Percentiles rank a stretch among this genome's conserved stretches.
Conservation (phyloP, 495 filamentous ascomycete species). For the Tuber microsphaerosporum region DNA sequence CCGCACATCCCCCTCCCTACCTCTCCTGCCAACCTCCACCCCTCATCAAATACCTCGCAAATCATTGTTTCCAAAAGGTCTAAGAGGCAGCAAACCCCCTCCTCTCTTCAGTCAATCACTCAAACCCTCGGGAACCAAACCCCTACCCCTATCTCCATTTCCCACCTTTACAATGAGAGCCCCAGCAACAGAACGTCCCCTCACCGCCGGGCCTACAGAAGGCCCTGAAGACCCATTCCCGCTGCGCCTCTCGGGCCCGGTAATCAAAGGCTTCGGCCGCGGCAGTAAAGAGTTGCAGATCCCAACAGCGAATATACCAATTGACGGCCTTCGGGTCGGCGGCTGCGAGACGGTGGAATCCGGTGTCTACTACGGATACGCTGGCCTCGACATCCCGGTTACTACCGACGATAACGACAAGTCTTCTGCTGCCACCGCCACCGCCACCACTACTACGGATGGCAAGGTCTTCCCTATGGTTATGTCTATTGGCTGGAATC, state of each 20-base stretch:
- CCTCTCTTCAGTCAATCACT: neutral
- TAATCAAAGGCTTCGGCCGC: slow-evolving; percentile 88
- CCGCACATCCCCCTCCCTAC: slow-evolving; percentile 7
- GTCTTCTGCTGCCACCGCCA: neutral
- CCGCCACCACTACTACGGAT: neutral
- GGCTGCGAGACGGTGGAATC: slow-evolving; percentile 63
- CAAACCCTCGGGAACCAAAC: neutral
- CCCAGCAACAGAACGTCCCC: slow-evolving; percentile 47
- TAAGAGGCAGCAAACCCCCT: neutral
- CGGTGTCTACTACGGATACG: slow-evolving; percentile 90
- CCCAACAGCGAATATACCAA: slow-evolving; percentile 92
- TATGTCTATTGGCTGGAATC: slow-evolving; percentile 92
- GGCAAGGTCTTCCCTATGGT: slow-evolving; percentile 72
- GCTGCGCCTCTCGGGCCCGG: slow-evolving; percentile 67
- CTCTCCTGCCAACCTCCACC: neutral
- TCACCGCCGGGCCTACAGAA: slow-evolving; percentile 58
- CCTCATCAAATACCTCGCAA: neutral
- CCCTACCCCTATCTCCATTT: neutral
- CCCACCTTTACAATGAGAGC: slow-evolving; percentile 26
- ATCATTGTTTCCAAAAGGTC: neutral
- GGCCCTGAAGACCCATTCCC: slow-evolving; percentile 76
- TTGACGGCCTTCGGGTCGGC: slow-evolving; percentile 59
- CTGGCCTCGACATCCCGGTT: slow-evolving; percentile 53
- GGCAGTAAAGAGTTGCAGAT: slow-evolving; percentile 93
- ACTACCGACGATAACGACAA: neutral